Base-by-base conservation (phyloP, 1,139 yeast genomes). In the Suhomyces bokatorum region DNA sequence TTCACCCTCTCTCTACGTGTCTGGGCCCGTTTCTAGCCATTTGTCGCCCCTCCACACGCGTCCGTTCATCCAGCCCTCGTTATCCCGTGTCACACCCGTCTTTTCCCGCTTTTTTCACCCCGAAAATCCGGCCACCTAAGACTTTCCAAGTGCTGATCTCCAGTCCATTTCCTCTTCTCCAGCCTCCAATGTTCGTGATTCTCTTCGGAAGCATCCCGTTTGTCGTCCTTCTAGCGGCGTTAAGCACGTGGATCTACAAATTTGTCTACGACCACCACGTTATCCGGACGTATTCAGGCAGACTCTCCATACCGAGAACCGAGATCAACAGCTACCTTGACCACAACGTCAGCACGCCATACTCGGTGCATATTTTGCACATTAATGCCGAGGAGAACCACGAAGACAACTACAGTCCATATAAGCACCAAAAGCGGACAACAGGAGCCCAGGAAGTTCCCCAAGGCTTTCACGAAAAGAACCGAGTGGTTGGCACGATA, bases 261-360 rank as follows among this genome's bases (percentile, higher is more conserved):
- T 59, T 50, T 39, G 51, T 64, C 14, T 69, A 57, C 50, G 57
- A 60, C 45, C 64, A 63, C 38, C 56, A 60, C 26, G 45, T 67
- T 39, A 55, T 67, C 20, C 66, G 57, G 35, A 51, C 54, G 36
- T 62, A 60, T 41, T 53, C 67, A 3, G 54, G 53, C 35, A 51
- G 52, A 37, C 47, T 51, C 28, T 45, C 47, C 29, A 33, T 49
- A 15, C 40, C 48, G 8, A 42, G 57, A 40, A 32, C 43, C 3
- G 53, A 59, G 15, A 61, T 69, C 50, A 66, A 67, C 46, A 52
- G 45, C 22, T 44, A 38, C 32, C 39, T 53, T 8, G 38, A 44
- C 16, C 13, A 13, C 6, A 41, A 43, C n/a, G 22, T 49, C 3
- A 26, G 27, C n/a, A 26, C 24, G 10, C 39, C 37, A 28, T 54